Evolutionary conservation across 805 yeast genomes (phyloP), one percentile per base, ranked within the genome.

Genomic region (Nakazawaea laoshanensis): DNA sequence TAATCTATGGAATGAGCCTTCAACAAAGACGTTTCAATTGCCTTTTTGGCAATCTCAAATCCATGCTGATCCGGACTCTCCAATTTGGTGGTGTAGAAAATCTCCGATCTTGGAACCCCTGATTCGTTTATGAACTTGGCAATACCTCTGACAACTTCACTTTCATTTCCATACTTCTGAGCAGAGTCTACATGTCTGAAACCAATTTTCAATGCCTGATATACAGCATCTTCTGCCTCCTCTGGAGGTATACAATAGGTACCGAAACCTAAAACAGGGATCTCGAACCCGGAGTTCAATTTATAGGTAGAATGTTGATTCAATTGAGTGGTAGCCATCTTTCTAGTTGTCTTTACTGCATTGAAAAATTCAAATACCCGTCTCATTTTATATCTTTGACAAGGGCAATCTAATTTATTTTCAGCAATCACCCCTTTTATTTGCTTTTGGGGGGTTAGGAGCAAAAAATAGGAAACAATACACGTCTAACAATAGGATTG

Each of bases 141-240:
- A 27, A 81, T 69, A 5, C 81, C 92, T 30, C 65, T 61, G 15
- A 74, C 75, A 4, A 74, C 73, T 41, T 75, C 81, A 11, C 42
- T 42, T 48, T 81, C 85, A 54, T 83, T 83, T 8, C 59, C 57
- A 57, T 84, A 84, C 10, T 53, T 52, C 7, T 65, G 74, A 5
- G 94, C 95, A n/a, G 78, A 61, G 48, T 84, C 92, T 38, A 83
- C 58, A 46, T 78, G 89, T 43, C 92, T 67, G 51, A 79, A 83
- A 0, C 94, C 94, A 9, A 51, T 57, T 20, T 62, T 53, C 38
- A 83, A 61, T 1, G 89, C 92, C 19, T 63, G 50, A 43, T 66
- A 62, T 0, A 75, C 78, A 18, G 74, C 46, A 0, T 60, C 54
- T 4, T 52, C 38, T 1, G 77, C 61, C 7, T 56, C 54, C 1